These are phyloP conservation scores for Elongisporangium prolatum DNA, from an alignment of 352 stramenopile genomes.

Conservation along the genomic window DNA sequence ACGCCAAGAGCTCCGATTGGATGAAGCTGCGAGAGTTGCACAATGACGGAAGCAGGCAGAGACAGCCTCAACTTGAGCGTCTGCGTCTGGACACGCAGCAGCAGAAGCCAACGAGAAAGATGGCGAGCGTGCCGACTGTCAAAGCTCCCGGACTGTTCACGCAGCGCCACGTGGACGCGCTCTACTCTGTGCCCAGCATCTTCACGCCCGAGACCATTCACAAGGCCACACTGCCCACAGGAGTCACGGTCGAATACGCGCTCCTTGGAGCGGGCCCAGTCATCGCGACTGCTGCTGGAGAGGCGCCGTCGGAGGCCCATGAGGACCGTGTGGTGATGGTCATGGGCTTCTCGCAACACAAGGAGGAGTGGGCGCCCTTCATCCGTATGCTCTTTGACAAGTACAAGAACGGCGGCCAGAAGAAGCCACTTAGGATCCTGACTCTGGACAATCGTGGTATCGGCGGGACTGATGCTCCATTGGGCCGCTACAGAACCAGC, in stretches of 20 bases:
- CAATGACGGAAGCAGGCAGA: neutral
- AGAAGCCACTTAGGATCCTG: slow-evolving; percentile 24
- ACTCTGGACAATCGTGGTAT: slow-evolving; percentile 47
- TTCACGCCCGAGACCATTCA: slow-evolving; percentile 20
- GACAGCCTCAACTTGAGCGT: neutral
- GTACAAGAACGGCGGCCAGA: slow-evolving; percentile 13
- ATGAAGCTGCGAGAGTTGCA: neutral
- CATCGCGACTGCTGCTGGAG: slow-evolving; percentile 6
- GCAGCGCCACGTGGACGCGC: slow-evolving; percentile 25
- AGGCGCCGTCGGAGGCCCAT: slow-evolving; percentile 7
- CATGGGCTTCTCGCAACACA: slow-evolving; percentile 36
- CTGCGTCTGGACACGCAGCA: too few species aligned
- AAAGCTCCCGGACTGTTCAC: slow-evolving; percentile 16
- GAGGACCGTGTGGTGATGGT: slow-evolving; percentile 36
- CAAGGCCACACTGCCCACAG: slow-evolving; percentile 16
- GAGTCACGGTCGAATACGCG: slow-evolving; percentile 26
- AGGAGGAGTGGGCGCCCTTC: slow-evolving; percentile 34
- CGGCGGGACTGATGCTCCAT: slow-evolving; percentile 31
- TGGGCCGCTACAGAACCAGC: slow-evolving; percentile 36
- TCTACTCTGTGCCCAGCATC: slow-evolving; percentile 22
- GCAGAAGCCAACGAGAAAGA: neutral
- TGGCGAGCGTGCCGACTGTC: slow-evolving; percentile 9
- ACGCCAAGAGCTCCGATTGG: neutral
- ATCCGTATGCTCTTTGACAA: slow-evolving; percentile 30
- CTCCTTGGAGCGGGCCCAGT: slow-evolving; percentile 7